Percentiles rank a stretch among this genome's conserved stretches.
phyloP scores from a whole-genome alignment of 2,329 filamentous ascomycete genomes.

The Aureobasidium lini region DNA sequence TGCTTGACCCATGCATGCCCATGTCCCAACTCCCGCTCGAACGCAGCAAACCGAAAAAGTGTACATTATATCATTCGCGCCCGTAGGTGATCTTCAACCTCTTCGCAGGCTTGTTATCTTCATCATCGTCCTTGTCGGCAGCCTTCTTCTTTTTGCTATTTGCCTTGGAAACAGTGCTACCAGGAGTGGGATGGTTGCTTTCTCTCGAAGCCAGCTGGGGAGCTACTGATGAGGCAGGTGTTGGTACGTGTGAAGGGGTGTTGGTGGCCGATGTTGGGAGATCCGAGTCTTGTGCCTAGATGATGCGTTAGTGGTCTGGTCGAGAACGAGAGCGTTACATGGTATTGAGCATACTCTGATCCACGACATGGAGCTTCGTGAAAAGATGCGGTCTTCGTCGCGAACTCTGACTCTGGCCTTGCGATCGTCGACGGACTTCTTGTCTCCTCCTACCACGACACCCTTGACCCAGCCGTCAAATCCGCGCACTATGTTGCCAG shows the following conservation, averaged over 20 bases:
- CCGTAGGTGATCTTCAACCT: constrained; percentile 45
- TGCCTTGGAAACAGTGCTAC: constrained; percentile 27
- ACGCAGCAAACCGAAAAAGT: constrained; percentile 11
- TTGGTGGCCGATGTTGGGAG: constrained; percentile 31
- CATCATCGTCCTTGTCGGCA: constrained; percentile 39
- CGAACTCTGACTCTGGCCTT: constrained; percentile 55
- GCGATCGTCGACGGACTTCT: constrained; percentile 48
- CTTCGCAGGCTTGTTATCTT: constrained; percentile 38
- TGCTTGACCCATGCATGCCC: background rate
- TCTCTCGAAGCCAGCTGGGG: constrained; percentile 33
- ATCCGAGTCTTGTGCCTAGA: constrained; percentile 29
- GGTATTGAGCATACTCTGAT: constrained; percentile 23
- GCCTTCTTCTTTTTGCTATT: constrained; percentile 39
- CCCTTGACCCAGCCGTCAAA: constrained; percentile 98
- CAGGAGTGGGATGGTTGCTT: constrained; percentile 36
- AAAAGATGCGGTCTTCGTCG: constrained; percentile 68
- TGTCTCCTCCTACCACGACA: constrained; percentile 41
- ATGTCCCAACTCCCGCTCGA: constrained; percentile 13
- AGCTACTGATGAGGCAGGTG: constrained; percentile 40
- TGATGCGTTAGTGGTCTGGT: background rate
- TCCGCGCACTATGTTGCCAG: constrained; percentile 92
- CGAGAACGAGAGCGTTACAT: background rate
- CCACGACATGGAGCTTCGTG: constrained; percentile 28
- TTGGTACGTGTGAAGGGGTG: constrained; percentile 41
- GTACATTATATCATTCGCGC: constrained; percentile 31